Evolutionary conservation across 2,329 filamentous ascomycete genomes (phyloP), one percentile per base, ranked within the genome.

Genomic region (Westerdykella sp.): DNA sequence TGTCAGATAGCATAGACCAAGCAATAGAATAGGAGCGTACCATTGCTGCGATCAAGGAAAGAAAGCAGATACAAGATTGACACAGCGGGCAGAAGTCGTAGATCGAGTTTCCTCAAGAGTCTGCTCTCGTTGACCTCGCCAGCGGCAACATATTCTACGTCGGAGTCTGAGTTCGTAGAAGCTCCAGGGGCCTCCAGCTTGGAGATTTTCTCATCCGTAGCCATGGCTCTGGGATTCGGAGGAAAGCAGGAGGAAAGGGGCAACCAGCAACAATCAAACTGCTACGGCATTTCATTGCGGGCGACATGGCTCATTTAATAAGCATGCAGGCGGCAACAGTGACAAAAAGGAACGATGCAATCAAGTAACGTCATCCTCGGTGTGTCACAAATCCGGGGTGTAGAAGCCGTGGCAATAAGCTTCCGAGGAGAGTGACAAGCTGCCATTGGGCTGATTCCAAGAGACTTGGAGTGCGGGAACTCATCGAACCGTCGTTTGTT

Each of bases 81-180:
- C 12, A 74, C 65, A 6, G 66, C 67, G 10, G 71, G 71, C 1
- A 74, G 51, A 11, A 74, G 54, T 42, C 65, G 63, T 10, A 55
- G 39, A 25, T 67, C 73, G 34, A 73, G 75, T 69, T 77, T 85
- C 9, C 80, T 70, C 6, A 85, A 54, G 2, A 86, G 65, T 0
- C 70, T 66, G 34, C 71, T 76, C 55, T 84, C 81, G 42, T 78
- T 75, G 25, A 83, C 57, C 5, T 37, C 6, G 3, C 44, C 44
- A 0, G 37, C 41, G 1, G 51, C 39, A 9, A 48, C 11, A 32
- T 54, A 50, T 34, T 63, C 59, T 12, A 65, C 18, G 28, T 65
- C 62, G 1, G 56, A 59, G 12, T 57, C 49, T 12, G 43, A 43
- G 5, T 14, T 50, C 6, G 42, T 53, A 5, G 57, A 57, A 9